Evolutionary conservation across 2,329 filamentous ascomycete genomes (phyloP), one percentile per base, ranked within the genome.

Genomic region (Alternaria sp.): DNA sequence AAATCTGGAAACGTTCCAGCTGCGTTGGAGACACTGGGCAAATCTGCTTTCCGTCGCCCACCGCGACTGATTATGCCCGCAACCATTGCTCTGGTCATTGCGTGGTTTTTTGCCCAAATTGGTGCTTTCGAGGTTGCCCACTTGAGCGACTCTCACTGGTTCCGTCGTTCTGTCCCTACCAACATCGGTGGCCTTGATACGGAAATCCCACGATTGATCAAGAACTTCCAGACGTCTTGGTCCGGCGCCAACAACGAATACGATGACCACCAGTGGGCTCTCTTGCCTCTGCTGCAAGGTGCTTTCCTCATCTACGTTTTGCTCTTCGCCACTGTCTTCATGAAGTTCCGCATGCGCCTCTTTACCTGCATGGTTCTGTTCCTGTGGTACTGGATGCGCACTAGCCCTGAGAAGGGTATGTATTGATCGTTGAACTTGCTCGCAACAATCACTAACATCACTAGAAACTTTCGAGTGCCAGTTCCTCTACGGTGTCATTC

Each of bases 191-290:
- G 79, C 5, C 76, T 85, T n/a, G 74, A 73, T 51, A 74, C 79
- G 14, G 84, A 85, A 63, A 65, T 85, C 7, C 64, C 74, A 30
- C 75, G 82, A 18, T 70, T 86, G 36, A 80, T 83, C 55, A 68
- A 71, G 59, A 81, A 81, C 62, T 83, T 84, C 64, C 74, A 84
- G 25, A 78, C 74, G 10, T 82, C 81, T 11, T 86, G 85, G 85
- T 84, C 83, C 12, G 82, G 79, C 54, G 81, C 80, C 1, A 82
- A 81, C 67, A 85, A 84, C 74, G 77, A 81, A 9, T 85, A 84
- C 56, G 85, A 86, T 67, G 80, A 85, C 57, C 84, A 86, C 61
- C 85, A 86, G 67, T 86, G 85, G 85, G 83, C 84, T 3, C 79
- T 86, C 67, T 73, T 84, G 28, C 83, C 82, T 12, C 73, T 86